These are phyloP conservation scores for Paramecium biaurelia DNA, from an alignment of 73 alveolate genomes.

Conservation along the genomic window DNA sequence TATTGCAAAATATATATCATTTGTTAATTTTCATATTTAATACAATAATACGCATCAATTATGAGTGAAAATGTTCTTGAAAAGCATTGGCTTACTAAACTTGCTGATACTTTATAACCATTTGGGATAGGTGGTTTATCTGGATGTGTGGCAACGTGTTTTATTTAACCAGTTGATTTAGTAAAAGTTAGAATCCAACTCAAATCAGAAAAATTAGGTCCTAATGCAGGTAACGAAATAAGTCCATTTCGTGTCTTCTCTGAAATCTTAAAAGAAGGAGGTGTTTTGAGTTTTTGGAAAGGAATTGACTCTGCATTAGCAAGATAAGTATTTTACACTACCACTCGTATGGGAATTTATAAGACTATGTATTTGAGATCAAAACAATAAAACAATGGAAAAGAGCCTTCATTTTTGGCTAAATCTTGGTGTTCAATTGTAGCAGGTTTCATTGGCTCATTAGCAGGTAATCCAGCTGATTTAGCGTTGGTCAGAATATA, in stretches of 20 bases:
- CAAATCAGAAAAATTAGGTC: constrained; percentile 69
- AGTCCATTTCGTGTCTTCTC: constrained; percentile 78
- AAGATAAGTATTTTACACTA: constrained; percentile 82
- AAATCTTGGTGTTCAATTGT: constrained; percentile 79
- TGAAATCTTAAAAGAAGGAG: constrained; percentile 75
- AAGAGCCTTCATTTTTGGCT: constrained; percentile 63
- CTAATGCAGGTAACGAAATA: constrained; percentile 65
- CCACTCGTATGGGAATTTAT: constrained; percentile 84
- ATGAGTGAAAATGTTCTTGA: constrained; percentile 17
- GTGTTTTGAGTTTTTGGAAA: constrained; percentile 77
- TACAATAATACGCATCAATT: constrained; percentile 6
- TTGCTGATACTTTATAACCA: constrained; percentile 24
- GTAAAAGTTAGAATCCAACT: constrained; percentile 79
- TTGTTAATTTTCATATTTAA: neutral
- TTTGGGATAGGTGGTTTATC: constrained; percentile 88
- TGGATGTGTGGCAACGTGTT: constrained; percentile 87
- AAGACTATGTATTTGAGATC: constrained; percentile 70
- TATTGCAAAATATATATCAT: neutral
- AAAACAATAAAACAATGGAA: constrained; percentile 66
- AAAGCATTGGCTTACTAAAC: neutral
- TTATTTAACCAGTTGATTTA: constrained; percentile 82
- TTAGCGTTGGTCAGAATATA: constrained; percentile 92
- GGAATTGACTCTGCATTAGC: constrained; percentile 85
- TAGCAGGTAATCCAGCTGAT: constrained; percentile 96
- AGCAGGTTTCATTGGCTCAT: constrained; percentile 92